These are phyloP conservation scores for Colletotrichum sp. DNA, from an alignment of 2,329 filamentous ascomycete species.

Conservation along the genomic window DNA sequence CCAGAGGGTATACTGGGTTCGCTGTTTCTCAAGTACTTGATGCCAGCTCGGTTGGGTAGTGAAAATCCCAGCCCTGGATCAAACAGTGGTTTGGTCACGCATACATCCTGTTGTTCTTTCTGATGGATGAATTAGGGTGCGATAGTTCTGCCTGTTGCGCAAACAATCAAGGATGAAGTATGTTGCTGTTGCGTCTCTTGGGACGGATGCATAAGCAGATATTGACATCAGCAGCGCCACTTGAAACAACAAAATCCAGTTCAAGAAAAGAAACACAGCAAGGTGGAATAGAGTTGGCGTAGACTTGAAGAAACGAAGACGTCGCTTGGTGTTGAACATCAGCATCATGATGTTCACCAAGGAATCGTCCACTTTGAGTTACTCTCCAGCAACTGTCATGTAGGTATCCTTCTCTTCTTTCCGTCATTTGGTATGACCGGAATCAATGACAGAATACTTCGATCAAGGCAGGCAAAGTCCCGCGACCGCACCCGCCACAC, in stretches of 20 bases:
- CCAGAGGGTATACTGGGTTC: neutral
- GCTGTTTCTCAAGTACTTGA: neutral
- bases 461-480: neutral
- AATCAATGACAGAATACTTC: neutral
- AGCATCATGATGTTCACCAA: neutral
- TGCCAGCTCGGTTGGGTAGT: neutral
- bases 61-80: neutral
- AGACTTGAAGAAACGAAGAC: neutral
- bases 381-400: neutral
- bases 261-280: rapidly evolving
- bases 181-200: neutral
- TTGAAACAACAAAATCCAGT: neutral
- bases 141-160: neutral
- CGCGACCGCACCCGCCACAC: neutral
- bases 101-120: neutral
- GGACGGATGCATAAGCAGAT: neutral
- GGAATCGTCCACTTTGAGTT: neutral
- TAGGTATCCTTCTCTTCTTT: neutral
- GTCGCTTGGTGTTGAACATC: neutral
- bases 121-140: neutral
- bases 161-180: neutral
- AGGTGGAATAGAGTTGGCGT: neutral
- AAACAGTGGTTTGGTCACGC: neutral
- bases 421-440: neutral
- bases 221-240: neutral